Conservation (phyloP, 2,329 filamentous ascomycete species). For the Ceratocystis harringtonii region DNA sequence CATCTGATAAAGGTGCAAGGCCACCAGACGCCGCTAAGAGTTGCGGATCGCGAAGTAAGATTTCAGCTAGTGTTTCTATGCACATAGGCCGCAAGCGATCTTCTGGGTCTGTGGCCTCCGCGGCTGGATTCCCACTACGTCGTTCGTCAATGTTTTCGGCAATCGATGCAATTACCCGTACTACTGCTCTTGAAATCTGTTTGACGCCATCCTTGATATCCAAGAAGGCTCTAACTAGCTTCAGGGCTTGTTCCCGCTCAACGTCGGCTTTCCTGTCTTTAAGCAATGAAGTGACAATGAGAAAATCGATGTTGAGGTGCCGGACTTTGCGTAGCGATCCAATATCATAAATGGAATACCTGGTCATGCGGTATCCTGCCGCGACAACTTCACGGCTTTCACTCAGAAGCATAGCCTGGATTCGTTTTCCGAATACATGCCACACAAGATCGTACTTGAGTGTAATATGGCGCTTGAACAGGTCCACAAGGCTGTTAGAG, state of each 20-base stretch:
- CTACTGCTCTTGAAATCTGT: constrained; percentile 74
- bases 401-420: constrained; percentile 91
- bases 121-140: constrained; percentile 43
- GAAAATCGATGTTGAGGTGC: constrained; percentile 73
- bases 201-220: constrained; percentile 86
- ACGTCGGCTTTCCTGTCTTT: constrained; percentile 96
- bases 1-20: constrained; percentile 75
- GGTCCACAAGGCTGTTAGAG: constrained; percentile 81
- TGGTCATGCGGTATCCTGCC: constrained; percentile 80
- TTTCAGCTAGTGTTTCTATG: constrained; percentile 81
- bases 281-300: constrained; percentile 81
- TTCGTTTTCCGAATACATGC: constrained; percentile 83
- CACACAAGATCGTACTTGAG: constrained; percentile 94
- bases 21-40: constrained; percentile 73
- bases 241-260: constrained; percentile 89
- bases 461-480: constrained; percentile 87
- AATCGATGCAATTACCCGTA: constrained; percentile 78
- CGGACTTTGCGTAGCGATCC: constrained; percentile 81
- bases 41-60: constrained; percentile 71
- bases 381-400: constrained; percentile 93
- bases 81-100: constrained; percentile 82
- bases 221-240: constrained; percentile 87
- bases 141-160: constrained; percentile 80
- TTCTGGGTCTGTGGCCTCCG: constrained; percentile 52
- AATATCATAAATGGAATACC: constrained; percentile 87